These are phyloP conservation scores for Adiantum capillusveneris DNA, from an alignment of 75 land plant genomes.

Conservation along the genomic window DNA sequence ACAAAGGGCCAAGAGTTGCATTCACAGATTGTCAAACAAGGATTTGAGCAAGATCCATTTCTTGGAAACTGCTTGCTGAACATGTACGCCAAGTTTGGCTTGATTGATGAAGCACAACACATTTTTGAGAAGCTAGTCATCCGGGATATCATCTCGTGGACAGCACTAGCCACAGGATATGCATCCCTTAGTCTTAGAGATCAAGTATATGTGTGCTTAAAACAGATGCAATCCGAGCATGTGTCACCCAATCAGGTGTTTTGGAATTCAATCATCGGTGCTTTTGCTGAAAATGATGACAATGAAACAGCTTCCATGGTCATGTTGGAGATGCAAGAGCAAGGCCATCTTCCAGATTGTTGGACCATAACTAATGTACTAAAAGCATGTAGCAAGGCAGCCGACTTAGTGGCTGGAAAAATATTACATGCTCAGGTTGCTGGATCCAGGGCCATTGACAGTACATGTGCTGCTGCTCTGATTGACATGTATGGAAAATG, in stretches of 20 bases:
- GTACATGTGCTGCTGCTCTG: background rate
- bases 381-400: slow-evolving; percentile 8
- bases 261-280: slow-evolving; percentile 20
- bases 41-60: background rate
- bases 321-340: slow-evolving; percentile 21
- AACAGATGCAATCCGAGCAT: slow-evolving; percentile 12
- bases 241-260: slow-evolving; percentile 11
- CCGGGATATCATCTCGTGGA: slow-evolving; percentile 28
- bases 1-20: background rate
- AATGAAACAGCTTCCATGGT: slow-evolving; percentile 21
- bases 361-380: slow-evolving; percentile 36
- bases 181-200: slow-evolving; percentile 4
- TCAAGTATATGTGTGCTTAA: slow-evolving; percentile 14
- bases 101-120: background rate
- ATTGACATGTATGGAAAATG: background rate
- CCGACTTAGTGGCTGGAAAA: background rate
- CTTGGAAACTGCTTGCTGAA: background rate
- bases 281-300: slow-evolving; percentile 41
- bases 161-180: slow-evolving; percentile 24
- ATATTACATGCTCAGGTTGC: background rate
- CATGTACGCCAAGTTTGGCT: slow-evolving; percentile 3
- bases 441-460: background rate
- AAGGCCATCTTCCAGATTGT: slow-evolving; percentile 26
- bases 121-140: background rate
- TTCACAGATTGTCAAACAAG: background rate